These are phyloP conservation scores for Mortierella alpina DNA, from an alignment of 192 early-diverging fungal species.

Conservation along the genomic window DNA sequence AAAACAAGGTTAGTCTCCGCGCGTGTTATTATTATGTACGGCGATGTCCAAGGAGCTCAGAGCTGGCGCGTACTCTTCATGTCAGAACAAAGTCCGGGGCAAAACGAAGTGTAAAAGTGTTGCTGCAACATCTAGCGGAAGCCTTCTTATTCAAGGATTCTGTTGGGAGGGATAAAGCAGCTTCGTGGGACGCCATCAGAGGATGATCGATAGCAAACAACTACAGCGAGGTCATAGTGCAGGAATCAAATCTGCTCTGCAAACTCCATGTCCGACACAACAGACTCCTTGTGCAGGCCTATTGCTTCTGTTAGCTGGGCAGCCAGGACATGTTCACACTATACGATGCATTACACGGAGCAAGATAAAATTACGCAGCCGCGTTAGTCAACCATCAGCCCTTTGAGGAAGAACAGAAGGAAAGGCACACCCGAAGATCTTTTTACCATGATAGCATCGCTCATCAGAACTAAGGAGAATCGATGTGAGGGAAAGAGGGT, in stretches of 20 bases:
- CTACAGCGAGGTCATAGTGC: too few relatives aligned
- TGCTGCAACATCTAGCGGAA: too few relatives aligned
- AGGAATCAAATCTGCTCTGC: constrained; percentile 13
- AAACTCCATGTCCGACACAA: constrained; percentile 23
- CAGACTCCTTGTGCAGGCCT: constrained; percentile 3
- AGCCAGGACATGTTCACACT: constrained; percentile 48
- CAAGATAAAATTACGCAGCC: background rate
- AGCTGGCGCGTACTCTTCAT: too few relatives aligned
- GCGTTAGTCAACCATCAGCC: background rate
- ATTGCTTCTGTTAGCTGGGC: constrained; percentile 25
- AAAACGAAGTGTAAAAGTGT: too few relatives aligned
- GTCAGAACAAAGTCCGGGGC: too few relatives aligned
- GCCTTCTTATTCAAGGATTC: too few relatives aligned
- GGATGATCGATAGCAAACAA: too few relatives aligned
- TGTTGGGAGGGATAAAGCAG: too few relatives aligned
- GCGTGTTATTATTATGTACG: too few relatives aligned
- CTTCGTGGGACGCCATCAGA: too few relatives aligned
- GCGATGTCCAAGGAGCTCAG: too few relatives aligned
- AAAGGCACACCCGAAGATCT: background rate
- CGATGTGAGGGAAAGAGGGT: background rate
- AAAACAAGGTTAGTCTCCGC: too few relatives aligned
- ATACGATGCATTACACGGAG: background rate
- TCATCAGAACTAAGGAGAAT: constrained; percentile 20
- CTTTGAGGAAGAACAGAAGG: background rate
- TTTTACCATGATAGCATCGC: constrained; percentile 28